phyloP scores from a whole-genome alignment of 2,329 filamentous ascomycete species.

The Fusarium praegraminearum region DNA sequence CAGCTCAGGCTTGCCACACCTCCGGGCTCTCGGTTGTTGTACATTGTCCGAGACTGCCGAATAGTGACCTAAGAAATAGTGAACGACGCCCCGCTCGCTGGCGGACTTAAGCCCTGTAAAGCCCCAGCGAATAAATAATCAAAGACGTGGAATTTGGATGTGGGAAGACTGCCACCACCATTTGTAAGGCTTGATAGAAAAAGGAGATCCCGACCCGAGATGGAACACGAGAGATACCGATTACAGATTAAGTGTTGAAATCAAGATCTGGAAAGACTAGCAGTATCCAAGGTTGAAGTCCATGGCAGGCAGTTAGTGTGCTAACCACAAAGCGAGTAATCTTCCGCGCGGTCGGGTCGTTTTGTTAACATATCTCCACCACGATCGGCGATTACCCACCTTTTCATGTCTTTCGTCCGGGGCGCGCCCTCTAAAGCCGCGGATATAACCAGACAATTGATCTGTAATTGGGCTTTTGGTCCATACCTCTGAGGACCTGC shows the following conservation, averaged over 20 bases:
- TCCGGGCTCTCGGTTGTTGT: slow-evolving; percentile 34
- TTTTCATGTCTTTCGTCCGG: slow-evolving; percentile 31
- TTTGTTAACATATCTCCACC: slow-evolving; percentile 29
- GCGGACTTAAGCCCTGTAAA: slow-evolving; percentile 44
- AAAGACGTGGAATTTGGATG: background rate
- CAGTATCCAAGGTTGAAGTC: background rate
- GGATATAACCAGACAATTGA: slow-evolving; percentile 33
- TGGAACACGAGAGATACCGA: background rate
- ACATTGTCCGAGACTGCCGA: slow-evolving; percentile 40
- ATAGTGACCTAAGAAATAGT: background rate
- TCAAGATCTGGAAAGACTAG: slow-evolving; percentile 11
- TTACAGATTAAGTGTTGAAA: slow-evolving; percentile 2
- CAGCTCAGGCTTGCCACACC: slow-evolving; percentile 25
- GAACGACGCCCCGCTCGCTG: slow-evolving; percentile 27
- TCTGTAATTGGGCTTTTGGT: slow-evolving; percentile 25
- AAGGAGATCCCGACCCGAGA: background rate
- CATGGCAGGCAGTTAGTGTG: background rate
- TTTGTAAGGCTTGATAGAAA: slow-evolving; percentile 1
- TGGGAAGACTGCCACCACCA: background rate
- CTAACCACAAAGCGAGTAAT: slow-evolving; percentile 23
- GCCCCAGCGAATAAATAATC: slow-evolving; percentile 34
- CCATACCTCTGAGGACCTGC: background rate
- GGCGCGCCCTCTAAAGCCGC: slow-evolving; percentile 37
- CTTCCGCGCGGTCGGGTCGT: slow-evolving; percentile 31
- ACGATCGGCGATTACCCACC: slow-evolving; percentile 42